Evolutionary conservation across 805 yeast species (phyloP), one percentile per base, ranked within the genome.

Genomic region (Monosporozyma aerobia): DNA sequence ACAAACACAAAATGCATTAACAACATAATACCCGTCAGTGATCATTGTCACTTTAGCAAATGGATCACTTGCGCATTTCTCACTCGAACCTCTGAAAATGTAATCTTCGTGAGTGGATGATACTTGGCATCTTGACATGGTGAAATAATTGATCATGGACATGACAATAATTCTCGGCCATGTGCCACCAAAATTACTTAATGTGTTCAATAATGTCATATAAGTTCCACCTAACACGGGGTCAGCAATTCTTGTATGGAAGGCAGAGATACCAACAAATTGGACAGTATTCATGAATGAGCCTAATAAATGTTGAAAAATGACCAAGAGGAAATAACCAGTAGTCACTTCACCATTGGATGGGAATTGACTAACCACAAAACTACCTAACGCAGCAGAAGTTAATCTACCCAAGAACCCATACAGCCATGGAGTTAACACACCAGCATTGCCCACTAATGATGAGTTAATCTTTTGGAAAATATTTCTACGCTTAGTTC

Each of bases 171-270:
- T 72, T 51, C 89, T 77, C 1, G 99, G 99, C 99, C 99, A 94
- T 45, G 95, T 94, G 10, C 99, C 99, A 25, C 99, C 99, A 53
- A 92, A 76, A 66, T 94, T 94, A 44, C 95, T 82, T 48, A 94
- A 74, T 0, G 99, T 94, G 69, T 94, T 94, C 54, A 94, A 74
- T 0, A 96, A 83, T 0, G 99, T 94, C 98, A 94, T 92, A 68
- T 94, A 94, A 0, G 99, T 94, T 1, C 99, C 99, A 16, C 99
- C 99, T 61, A 94, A 87, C 19, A 82, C 70, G 0, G 99, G 98
- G 65, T 94, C 99, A 1, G 99, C 96, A 51, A 94, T 87, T 60
- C 84, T 82, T 2, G 97, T 92, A 70, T 92, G 97, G 75, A 94
- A 94, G 0, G 98, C 95, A 63, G 90, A 85, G 44, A 94, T 81